Base-by-base conservation (phyloP, 306 rosid genomes). In the Vachellia collinsii region DNA sequence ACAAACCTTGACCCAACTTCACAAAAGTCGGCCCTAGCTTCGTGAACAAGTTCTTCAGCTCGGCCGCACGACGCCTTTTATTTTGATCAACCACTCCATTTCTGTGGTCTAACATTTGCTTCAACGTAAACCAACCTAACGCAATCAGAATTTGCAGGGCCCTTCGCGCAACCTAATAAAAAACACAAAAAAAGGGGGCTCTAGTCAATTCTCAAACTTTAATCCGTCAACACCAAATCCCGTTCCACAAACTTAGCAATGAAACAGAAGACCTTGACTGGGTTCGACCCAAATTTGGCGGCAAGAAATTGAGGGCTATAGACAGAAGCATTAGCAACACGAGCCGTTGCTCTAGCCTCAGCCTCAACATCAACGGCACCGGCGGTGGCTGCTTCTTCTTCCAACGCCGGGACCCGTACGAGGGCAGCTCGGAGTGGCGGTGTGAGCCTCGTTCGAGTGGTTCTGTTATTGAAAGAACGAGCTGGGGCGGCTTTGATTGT, bases 1-100 rank as follows among this genome's bases (percentile, higher is more conserved):
- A 94, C 86, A 94, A 88, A 38, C 94, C 97, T 90, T 94, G 98
- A 42, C 98, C 98, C 53, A 94, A 63, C 89, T 94, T 94, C 44
- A 94, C 97, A 84, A 94, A 94, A 23, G 98, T 94, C n/a, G 97
- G 98, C n/a, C 98, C 98, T 72, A 94, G 61, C 58, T 84, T 84
- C 38, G 98, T 92, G 81, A 92, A 92, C 37, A 88, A 79, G 3
- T 1, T 54, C 79, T 90, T 85, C n/a, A 94, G 87, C 87, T 94
- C 97, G 43, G 79, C 87, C 7, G 95, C 98, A 39, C 98, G 91
- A 11, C 75, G 53, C 81, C 91, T 84, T 73, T 75, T 94, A 78
- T 92, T 92, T 70, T 82, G 79, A 80, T 94, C 88, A 67, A 85
- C 61, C 76, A 70, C 72, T 39, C 95, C 95, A 53, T 82, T 91